These are phyloP conservation scores for Aspergillus glaucus DNA, from an alignment of 2,329 filamentous ascomycete genomes.

Conservation along the genomic window DNA sequence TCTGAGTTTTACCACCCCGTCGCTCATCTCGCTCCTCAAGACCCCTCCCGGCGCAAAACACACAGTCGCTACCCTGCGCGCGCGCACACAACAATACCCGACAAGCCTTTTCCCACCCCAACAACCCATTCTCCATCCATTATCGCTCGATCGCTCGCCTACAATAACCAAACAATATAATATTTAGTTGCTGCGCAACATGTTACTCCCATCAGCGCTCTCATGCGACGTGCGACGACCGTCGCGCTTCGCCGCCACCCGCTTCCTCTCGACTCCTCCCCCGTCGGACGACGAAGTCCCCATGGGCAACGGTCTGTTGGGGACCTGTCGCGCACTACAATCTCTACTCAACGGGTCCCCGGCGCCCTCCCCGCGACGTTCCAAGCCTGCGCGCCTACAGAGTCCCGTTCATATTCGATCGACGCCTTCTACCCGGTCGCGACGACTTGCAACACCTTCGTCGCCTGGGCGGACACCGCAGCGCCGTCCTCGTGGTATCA, in stretches of 20 bases:
- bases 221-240: slow-evolving; percentile 38
- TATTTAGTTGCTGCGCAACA: slow-evolving; percentile 13
- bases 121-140: not conserved
- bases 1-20: not conserved
- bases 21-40: not conserved
- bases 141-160: not conserved
- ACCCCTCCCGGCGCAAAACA: not conserved
- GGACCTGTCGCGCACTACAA: slow-evolving; percentile 38
- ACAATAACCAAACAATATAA: not conserved
- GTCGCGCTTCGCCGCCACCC: slow-evolving; percentile 30
- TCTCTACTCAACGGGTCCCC: slow-evolving; percentile 37
- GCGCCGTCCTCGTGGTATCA: slow-evolving; percentile 27
- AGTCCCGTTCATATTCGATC: slow-evolving; percentile 32
- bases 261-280: slow-evolving; percentile 34
- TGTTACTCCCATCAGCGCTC: slow-evolving; percentile 43
- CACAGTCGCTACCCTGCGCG: not conserved
- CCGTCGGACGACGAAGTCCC: slow-evolving; percentile 30
- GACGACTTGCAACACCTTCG: slow-evolving; percentile 17
- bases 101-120: not conserved
- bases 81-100: slow-evolving; percentile 1
- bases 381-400: slow-evolving; percentile 33
- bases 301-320: slow-evolving; percentile 33
- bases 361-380: slow-evolving; percentile 28
- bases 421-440: slow-evolving; percentile 23
- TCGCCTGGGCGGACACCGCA: slow-evolving; percentile 17